These are phyloP conservation scores for Trichoderma semiorbis DNA, from an alignment of 2,329 filamentous ascomycete species.

Conservation along the genomic window DNA sequence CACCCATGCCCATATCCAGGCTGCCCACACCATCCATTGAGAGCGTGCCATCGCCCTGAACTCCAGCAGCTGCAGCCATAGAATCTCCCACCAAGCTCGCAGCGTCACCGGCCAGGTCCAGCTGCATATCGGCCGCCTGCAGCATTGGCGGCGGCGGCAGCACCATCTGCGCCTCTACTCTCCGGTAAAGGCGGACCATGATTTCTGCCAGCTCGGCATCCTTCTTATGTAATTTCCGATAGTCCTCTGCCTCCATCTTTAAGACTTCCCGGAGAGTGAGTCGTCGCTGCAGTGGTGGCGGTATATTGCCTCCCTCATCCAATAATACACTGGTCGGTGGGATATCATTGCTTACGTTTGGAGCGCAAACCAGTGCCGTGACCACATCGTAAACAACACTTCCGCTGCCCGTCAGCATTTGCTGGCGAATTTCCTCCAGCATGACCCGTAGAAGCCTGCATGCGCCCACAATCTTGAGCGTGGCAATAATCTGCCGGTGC, in stretches of 20 bases:
- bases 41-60: conserved; percentile 38
- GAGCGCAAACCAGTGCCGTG: conserved; percentile 65
- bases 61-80: conserved; percentile 42
- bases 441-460: conserved; percentile 58
- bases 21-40: conserved; percentile 41
- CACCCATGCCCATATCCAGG: conserved; percentile 45
- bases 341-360: conserved; percentile 49
- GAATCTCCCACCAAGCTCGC: conserved; percentile 41
- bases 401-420: conserved; percentile 57
- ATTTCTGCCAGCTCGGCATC: conserved; percentile 58
- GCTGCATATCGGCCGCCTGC: conserved; percentile 39
- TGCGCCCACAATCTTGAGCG: conserved; percentile 59
- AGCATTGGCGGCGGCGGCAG: conserved; percentile 42
- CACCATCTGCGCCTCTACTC: conserved; percentile 63
- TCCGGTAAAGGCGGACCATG: conserved; percentile 58
- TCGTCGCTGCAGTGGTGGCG: conserved; percentile 41
- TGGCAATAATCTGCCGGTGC: conserved; percentile 64
- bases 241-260: conserved; percentile 55
- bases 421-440: conserved; percentile 63
- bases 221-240: conserved; percentile 52
- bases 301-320: conserved; percentile 36
- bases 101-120: conserved; percentile 40
- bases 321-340: conserved; percentile 31
- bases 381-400: conserved; percentile 66
- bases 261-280: conserved; percentile 60